Conservation (phyloP, 176 grass and related monocot genomes). For the Oryza meridionalis region DNA sequence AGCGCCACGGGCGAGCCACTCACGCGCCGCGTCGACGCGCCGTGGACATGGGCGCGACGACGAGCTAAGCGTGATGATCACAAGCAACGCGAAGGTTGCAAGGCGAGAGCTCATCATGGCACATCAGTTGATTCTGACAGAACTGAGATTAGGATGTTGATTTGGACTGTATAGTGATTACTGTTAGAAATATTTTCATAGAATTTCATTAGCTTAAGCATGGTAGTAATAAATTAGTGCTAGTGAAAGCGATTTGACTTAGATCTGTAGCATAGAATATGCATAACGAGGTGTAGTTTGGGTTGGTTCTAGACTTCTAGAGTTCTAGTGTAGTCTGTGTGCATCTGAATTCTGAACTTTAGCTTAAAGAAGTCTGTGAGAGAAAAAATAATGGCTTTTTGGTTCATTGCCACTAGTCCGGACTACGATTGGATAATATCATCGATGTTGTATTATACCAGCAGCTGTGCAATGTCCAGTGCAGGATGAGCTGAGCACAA, state of each 20-base stretch:
- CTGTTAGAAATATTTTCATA: too few species aligned
- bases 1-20: constrained; percentile 7
- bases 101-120: not conserved
- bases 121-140: constrained; percentile 9
- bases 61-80: constrained; percentile 1
- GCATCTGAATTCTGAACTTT: not conserved
- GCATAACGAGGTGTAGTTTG: too few species aligned
- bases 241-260: not conserved
- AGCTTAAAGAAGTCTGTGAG: constrained; percentile 27
- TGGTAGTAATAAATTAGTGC: not conserved
- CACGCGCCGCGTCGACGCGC: not conserved
- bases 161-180: not conserved
- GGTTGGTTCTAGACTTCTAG: too few species aligned
- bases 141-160: not conserved
- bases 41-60: not conserved
- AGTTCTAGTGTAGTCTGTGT: too few species aligned
- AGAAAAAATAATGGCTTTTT: too few species aligned
- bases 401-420: too few species aligned
- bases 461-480: too few species aligned
- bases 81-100: not conserved
- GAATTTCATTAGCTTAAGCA: too few species aligned
- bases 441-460: too few species aligned
- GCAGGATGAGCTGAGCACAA: too few species aligned
- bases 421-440: too few species aligned
- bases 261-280: constrained; percentile 8